Percentiles rank a stretch among this genome's conserved stretches.
Evolutionary conservation across 2,329 filamentous ascomycete genomes (phyloP).

Genomic region (Diaporthe ampelina): DNA sequence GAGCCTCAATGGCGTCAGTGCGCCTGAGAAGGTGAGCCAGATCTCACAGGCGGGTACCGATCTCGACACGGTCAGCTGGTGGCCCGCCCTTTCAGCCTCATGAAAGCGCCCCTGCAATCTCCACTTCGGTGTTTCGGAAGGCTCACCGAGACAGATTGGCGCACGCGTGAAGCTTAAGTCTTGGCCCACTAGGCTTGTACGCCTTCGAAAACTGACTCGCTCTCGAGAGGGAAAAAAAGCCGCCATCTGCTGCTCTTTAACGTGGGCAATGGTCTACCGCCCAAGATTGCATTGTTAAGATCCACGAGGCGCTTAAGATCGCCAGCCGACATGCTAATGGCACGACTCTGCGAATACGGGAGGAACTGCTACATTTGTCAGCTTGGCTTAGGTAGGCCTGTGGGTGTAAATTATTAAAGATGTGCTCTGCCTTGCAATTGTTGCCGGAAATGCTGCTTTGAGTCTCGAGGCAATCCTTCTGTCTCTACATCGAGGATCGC

Average conservation of each 20-base stretch:
- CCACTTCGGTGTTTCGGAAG: conserved; percentile 31
- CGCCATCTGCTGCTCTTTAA: not conserved
- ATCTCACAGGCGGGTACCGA: not conserved
- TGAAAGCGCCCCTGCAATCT: conserved; percentile 21
- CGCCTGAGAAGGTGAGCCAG: not conserved
- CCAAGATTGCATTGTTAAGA: conserved; percentile 16
- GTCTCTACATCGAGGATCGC: not conserved
- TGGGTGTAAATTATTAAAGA: too few relatives aligned
- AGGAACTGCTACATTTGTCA: conserved; percentile 24
- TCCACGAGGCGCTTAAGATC: conserved; percentile 11
- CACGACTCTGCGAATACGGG: not conserved
- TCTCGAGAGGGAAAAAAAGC: not conserved
- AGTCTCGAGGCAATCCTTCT: too few relatives aligned
- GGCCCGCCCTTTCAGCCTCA: conserved; percentile 11
- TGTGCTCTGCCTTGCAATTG: too few relatives aligned
- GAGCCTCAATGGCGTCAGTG: conserved; percentile 3
- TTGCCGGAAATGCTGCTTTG: too few relatives aligned
- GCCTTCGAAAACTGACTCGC: conserved; percentile 11
- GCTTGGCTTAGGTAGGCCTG: not conserved
- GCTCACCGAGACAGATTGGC: conserved; percentile 30
- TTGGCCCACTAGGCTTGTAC: conserved; percentile 4
- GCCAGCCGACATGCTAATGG: conserved; percentile 18
- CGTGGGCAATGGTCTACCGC: not conserved
- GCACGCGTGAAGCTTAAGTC: conserved; percentile 24
- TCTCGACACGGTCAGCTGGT: conserved; percentile 20